phyloP scores from a whole-genome alignment of 768 basidiomycete genomes.

The Leucocoprinus birnbaumii region DNA sequence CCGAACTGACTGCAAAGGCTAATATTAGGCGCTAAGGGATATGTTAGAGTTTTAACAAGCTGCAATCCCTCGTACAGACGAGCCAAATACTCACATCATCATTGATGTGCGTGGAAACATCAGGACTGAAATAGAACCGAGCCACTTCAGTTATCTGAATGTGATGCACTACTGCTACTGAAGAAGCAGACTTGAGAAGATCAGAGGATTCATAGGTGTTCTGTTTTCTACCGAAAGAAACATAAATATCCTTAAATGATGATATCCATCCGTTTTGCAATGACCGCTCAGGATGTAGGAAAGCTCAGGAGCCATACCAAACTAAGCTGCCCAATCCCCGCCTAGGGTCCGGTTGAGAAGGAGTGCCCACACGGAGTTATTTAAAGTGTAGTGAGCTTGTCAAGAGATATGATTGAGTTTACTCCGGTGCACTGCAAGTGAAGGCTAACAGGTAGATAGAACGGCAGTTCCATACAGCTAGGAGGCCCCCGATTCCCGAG shows the following conservation, averaged over 20 bases:
- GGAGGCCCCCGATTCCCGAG: background rate
- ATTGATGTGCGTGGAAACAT: constrained; percentile 4
- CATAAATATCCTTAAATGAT: constrained; percentile 1
- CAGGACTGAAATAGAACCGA: background rate
- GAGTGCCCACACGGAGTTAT: constrained; percentile 3
- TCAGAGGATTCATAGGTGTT: constrained; percentile 5
- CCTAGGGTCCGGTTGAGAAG: background rate
- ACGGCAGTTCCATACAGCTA: background rate
- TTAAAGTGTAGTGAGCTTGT: background rate
- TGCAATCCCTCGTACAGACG: background rate
- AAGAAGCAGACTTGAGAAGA: constrained; percentile 3
- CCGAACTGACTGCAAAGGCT: constrained; percentile 1
- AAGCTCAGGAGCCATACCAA: background rate
- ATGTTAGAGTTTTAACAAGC: constrained; percentile 5
- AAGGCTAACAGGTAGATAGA: background rate
- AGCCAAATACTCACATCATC: constrained; percentile 5
- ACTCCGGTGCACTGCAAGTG: background rate
- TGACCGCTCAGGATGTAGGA: background rate
- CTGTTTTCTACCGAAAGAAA: constrained; percentile 1
- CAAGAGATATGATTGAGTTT: constrained; percentile 6
- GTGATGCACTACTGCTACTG: background rate
- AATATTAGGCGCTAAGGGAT: constrained; percentile 5
- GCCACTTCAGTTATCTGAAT: background rate
- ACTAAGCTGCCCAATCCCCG: background rate
- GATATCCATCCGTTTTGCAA: background rate